Evolutionary conservation across 139 green algal species (phyloP).

Genomic region (Chlorella sp.): DNA sequence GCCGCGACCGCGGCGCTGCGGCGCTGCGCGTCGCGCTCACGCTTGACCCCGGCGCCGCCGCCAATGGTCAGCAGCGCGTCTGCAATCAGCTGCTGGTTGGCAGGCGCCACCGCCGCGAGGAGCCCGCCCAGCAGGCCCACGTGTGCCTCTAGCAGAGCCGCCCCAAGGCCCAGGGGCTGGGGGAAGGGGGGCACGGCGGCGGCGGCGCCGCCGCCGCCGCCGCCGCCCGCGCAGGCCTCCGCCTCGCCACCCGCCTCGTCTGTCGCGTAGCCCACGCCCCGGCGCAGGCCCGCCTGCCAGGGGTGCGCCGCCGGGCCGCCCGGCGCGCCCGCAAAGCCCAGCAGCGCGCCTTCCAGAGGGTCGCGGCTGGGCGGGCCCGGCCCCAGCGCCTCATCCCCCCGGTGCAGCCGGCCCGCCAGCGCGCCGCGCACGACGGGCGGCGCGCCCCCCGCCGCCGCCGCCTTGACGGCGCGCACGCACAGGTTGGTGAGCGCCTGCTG

Average conservation of each 20-base stretch:
- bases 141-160: conserved; percentile 63
- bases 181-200: conserved; percentile 41
- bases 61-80: conserved; percentile 25
- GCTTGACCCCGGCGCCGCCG: conserved; percentile 2
- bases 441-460: background rate
- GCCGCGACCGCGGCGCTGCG: conserved; percentile 20
- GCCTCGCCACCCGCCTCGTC: background rate
- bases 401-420: conserved; percentile 40
- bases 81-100: conserved; percentile 50
- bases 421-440: conserved; percentile 10
- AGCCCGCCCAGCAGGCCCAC: conserved; percentile 62
- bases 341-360: conserved; percentile 66
- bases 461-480: conserved; percentile 54
- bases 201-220: background rate
- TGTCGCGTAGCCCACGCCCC: conserved; percentile 33
- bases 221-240: background rate
- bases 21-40: conserved; percentile 19
- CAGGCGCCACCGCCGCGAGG: conserved; percentile 36
- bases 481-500: conserved; percentile 59
- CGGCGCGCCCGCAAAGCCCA: conserved; percentile 56
- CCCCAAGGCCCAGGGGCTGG: conserved; percentile 57
- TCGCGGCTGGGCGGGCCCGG: conserved; percentile 63
- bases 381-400: conserved; percentile 66
- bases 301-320: conserved; percentile 57
- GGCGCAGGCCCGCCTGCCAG: conserved; percentile 60